A percentile compares a stretch with the other conserved stretches of the same genome.
Conservation (phyloP, 2,329 filamentous ascomycete genomes). For the Fusarium sulawesiense region DNA sequence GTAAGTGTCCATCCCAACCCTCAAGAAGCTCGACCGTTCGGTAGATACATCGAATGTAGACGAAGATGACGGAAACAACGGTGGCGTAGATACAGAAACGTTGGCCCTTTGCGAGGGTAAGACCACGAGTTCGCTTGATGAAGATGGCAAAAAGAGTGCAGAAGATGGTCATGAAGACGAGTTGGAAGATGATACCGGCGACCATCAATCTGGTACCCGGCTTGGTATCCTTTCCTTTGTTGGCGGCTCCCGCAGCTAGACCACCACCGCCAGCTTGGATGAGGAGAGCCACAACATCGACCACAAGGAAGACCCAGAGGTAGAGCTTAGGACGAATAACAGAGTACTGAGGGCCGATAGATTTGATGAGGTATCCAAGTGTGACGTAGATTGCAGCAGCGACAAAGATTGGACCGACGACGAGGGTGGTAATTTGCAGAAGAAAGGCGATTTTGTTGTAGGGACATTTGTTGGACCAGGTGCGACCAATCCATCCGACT, state of each 20-base stretch:
- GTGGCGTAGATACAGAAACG: slow-evolving; percentile 51
- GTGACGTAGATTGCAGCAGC: slow-evolving; percentile 63
- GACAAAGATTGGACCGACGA: slow-evolving; percentile 61
- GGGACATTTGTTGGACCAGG: slow-evolving; percentile 61
- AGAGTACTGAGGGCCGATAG: slow-evolving; percentile 57
- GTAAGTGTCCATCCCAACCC: slow-evolving; percentile 62
- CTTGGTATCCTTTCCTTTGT: slow-evolving; percentile 51
- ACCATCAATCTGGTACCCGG: slow-evolving; percentile 62
- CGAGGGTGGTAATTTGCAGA: slow-evolving; percentile 61
- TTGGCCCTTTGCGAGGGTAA: slow-evolving; percentile 47
- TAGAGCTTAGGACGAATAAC: slow-evolving; percentile 57
- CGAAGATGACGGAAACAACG: slow-evolving; percentile 55
- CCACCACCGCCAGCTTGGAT: slow-evolving; percentile 60
- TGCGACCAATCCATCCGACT: slow-evolving; percentile 61
- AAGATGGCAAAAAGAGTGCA: slow-evolving; percentile 54
- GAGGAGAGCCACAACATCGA: slow-evolving; percentile 43
- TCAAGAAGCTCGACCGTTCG: slow-evolving; percentile 62
- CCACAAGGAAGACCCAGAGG: slow-evolving; percentile 60
- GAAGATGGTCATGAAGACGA: slow-evolving; percentile 61
- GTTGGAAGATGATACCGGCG: slow-evolving; percentile 62
- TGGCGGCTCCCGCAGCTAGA: slow-evolving; percentile 53
- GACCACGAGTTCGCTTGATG: slow-evolving; percentile 50
- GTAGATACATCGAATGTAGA: slow-evolving; percentile 62
- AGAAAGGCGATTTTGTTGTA: slow-evolving; percentile 62
- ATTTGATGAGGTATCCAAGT: slow-evolving; percentile 59